Evolutionary conservation across 2,329 filamentous ascomycete species (phyloP), one percentile per base, ranked within the genome.

Genomic region (Monilinia vaccinii-corymbosi): DNA sequence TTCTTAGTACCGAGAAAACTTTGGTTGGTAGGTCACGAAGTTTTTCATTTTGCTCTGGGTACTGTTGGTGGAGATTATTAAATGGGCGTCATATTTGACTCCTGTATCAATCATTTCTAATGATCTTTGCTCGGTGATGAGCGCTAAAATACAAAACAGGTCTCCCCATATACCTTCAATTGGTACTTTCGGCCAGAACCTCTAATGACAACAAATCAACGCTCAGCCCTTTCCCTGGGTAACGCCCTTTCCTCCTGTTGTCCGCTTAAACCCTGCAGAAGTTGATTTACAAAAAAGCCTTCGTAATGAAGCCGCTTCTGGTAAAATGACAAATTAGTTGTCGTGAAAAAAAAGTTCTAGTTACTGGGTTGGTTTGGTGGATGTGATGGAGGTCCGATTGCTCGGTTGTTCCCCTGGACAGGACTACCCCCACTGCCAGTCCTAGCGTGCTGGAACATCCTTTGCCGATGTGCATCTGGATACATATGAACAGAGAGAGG

Each of bases 131-230:
- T 59, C 57, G 50, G 25, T 34, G 9, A 44, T 53, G 65, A 65
- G 61, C 60, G 58, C 64, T 70, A 69, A 68, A 69, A 52, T 70
- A 70, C 69, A 70, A 23, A 44, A 67, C 64, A 70, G 65, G 62
- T 61, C 60, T 48, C 58, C 61, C 61, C 58, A 62, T 60, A 57
- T 58, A 60, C 58, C 46, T 57, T 61, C 38, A 36, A 13, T 46
- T 7, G 60, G 53, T 47, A 55, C 45, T 58, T 44, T 55, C 60
- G 51, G 60, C 59, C 53, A 60, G 42, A 63, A 57, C 50, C 50
- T 68, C 63, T 68, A 67, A 64, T 65, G 59, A 60, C 57, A 60
- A 66, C 55, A 66, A 65, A 53, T 61, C 65, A 66, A 65, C 60
- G 64, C 59, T 65, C 60, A 61, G 61, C 65, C 68, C 66, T 62